Evolutionary conservation across 495 filamentous ascomycete species (phyloP).

Genomic region (Penicillium coprophilum): DNA sequence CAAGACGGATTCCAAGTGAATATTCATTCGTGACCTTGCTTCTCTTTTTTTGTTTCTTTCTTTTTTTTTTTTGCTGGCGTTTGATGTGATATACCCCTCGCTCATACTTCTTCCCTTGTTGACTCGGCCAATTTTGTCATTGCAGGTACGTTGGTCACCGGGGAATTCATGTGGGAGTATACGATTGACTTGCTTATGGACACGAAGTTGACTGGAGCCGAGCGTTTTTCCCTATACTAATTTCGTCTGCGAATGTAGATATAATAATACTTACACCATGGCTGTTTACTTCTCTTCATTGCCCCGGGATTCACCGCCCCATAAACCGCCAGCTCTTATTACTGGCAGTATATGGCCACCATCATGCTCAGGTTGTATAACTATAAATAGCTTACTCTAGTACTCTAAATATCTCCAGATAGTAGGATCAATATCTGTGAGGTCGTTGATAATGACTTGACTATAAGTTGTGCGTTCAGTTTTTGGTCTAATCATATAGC

Average conservation of each 20-base stretch:
- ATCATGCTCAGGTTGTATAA: neutral
- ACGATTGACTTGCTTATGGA: slow-evolving; percentile 15
- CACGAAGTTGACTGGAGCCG: slow-evolving; percentile 7
- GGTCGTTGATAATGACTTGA: neutral
- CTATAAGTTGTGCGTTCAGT: neutral
- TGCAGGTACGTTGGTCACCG: slow-evolving; percentile 24
- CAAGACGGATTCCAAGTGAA: slow-evolving; percentile 28
- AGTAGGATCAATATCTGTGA: neutral
- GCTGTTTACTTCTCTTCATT: neutral
- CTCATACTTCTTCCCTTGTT: slow-evolving; percentile 28
- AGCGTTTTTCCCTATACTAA: neutral
- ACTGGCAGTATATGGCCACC: neutral
- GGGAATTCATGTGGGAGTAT: slow-evolving; percentile 21
- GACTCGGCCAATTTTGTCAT: slow-evolving; percentile 20
- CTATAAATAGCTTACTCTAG: neutral
- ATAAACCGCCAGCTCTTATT: neutral
- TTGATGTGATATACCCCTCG: slow-evolving; percentile 51
- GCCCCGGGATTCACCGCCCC: neutral
- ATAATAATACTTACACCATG: neutral
- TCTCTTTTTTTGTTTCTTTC: slow-evolving; percentile 12
- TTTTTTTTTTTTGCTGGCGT: slow-evolving; percentile 33
- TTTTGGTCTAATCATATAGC: neutral
- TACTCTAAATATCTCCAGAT: neutral
- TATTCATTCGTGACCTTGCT: slow-evolving; percentile 5
- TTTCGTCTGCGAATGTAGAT: neutral